A percentile compares a stretch with the other conserved stretches of the same genome.
phyloP scores from a whole-genome alignment of 306 rosid species.

The Hippophae tibetana region DNA sequence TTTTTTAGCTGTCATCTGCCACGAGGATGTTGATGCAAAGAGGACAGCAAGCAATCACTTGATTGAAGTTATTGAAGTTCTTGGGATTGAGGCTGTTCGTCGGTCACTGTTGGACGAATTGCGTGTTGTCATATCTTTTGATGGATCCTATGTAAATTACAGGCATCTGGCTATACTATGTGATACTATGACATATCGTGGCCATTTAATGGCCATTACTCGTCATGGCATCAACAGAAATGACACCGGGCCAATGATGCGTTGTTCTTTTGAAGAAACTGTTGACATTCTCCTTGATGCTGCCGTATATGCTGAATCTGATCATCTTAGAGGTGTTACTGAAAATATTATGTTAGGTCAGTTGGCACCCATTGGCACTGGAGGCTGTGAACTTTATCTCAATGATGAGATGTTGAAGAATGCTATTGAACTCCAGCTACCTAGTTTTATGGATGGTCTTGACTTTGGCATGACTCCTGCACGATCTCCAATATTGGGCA shows the following conservation, averaged over 20 bases:
- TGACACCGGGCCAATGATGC: constrained; percentile 99
- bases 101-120: constrained; percentile 76
- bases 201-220: constrained; percentile 98
- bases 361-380: constrained; percentile 96
- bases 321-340: constrained; percentile 82
- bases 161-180: constrained; percentile 95
- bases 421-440: constrained; percentile 94
- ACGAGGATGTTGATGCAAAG: constrained; percentile 80
- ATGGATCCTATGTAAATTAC: constrained; percentile 94
- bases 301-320: constrained; percentile 87
- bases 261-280: constrained; percentile 96
- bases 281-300: constrained; percentile 98
- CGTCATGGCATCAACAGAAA: constrained; percentile 95
- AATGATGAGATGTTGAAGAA: constrained; percentile 94
- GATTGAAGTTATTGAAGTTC: constrained; percentile 96
- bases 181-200: constrained; percentile 96
- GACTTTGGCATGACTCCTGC: constrained; percentile 98
- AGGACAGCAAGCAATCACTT: constrained; percentile 95
- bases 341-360: constrained; percentile 97
- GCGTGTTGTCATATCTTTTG: constrained; percentile 92
- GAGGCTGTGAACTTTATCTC: constrained; percentile 73
- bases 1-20: constrained; percentile 89
- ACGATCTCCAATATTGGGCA: constrained; percentile 80
- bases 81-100: constrained; percentile 98
- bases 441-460: constrained; percentile 93